phyloP scores from a whole-genome alignment of 805 yeast genomes.

The Saccharomycopsis sp. region DNA sequence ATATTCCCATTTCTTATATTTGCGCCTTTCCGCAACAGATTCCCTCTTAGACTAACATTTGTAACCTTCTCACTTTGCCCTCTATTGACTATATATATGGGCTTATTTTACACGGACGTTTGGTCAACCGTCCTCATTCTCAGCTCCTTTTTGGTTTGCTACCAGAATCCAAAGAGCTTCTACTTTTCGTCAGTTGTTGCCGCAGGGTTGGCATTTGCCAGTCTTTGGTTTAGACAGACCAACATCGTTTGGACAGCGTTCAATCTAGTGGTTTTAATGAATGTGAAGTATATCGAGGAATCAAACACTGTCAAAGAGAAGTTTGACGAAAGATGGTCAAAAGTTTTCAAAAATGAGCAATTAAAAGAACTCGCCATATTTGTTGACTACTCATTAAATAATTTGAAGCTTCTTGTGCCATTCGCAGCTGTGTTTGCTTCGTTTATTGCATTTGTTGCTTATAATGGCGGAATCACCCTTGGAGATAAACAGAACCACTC shows the following conservation, averaged over 20 bases:
- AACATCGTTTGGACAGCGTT: constrained; percentile 82
- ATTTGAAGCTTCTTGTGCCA: constrained; percentile 35
- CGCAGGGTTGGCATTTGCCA: constrained; percentile 50
- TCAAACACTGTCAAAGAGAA: neutral
- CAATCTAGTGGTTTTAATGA: constrained; percentile 44
- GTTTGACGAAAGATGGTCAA: constrained; percentile 2
- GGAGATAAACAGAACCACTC: constrained; percentile 89
- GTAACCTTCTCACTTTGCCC: constrained; percentile 49
- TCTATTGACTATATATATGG: constrained; percentile 62
- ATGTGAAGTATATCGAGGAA: neutral
- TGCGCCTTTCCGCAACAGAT: constrained; percentile 33
- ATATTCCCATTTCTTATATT: constrained; percentile 45
- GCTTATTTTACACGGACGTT: constrained; percentile 84
- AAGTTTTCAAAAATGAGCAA: neutral
- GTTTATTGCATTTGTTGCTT: constrained; percentile 51
- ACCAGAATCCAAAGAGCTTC: constrained; percentile 26
- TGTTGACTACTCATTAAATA: constrained; percentile 11
- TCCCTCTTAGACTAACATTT: constrained; percentile 25
- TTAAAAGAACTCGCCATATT: constrained; percentile 14
- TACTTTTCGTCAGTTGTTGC: constrained; percentile 32
- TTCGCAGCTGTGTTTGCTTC: constrained; percentile 43
- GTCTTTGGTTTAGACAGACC: constrained; percentile 82
- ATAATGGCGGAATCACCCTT: constrained; percentile 79
- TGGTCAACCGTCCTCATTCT: constrained; percentile 78
- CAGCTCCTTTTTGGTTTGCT: constrained; percentile 44